Base-by-base conservation (phyloP, 805 yeast genomes). In the Zygotorulaspora danielsina region DNA sequence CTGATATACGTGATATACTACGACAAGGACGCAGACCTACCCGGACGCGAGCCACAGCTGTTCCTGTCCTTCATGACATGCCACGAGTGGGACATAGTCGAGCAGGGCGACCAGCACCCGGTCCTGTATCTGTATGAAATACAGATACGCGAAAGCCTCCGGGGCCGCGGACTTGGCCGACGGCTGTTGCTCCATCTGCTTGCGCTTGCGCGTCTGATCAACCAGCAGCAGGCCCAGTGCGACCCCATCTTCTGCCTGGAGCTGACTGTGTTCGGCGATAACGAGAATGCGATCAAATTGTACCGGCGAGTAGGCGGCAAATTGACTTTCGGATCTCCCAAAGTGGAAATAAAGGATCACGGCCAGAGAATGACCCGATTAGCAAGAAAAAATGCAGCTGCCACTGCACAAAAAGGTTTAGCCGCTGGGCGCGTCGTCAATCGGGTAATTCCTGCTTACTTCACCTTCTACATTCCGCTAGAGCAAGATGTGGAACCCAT, bases 101-200 rank as follows among this genome's bases (percentile, higher is more conserved):
- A 32, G 9, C 22, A 25, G 5, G 25, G 32, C 19, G 30, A 13
- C 7, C 35, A 27, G 6, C 38, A 18, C n/a, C 24, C 39, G 19
- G 57, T 59, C n/a, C 36, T 60, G n/a, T 60, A 57, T 39, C 39
- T 60, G 15, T 59, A 59, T 44, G 65, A 60, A 29, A 49, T 60
- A 19, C 65, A 60, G 29, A 34, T 57, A n/a, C 28, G 42, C 6
- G 34, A 41, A n/a, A 11, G 15, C 2, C 24, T 38, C 13, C 53
- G 51, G 19, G 41, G 51, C 9, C 46, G 41, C 21, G 49, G 51
- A 9, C 24, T 60, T 20, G 65, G 64, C 7, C 26, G 34, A 7
- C 32, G 28, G 29, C 36, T 55, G 11, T 4, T 58, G 12, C 25
- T 18, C 11, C 30, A 42, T 21, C 33, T 37, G 16, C 26, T 35